Conservation (phyloP, 106 monocot species). For the Allium cepa region DNA sequence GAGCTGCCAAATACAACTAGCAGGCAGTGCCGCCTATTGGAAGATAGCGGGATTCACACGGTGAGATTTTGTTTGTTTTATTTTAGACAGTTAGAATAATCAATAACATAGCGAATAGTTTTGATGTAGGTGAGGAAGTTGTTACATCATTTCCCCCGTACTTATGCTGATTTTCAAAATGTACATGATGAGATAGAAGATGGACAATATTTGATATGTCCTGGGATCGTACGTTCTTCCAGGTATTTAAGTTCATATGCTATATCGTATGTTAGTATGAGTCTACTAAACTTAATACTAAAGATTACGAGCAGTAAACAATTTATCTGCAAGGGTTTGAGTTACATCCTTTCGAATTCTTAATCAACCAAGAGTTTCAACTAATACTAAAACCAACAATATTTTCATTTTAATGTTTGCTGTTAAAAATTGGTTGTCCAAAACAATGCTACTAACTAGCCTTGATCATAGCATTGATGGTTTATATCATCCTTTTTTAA, state of each 20-base stretch:
- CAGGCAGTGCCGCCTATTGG: slow-evolving; percentile 47
- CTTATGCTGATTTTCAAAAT: slow-evolving; percentile 82
- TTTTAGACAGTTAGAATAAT: not conserved
- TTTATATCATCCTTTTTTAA: not conserved
- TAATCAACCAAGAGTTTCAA: no score
- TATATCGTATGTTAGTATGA: not conserved
- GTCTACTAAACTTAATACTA: no score
- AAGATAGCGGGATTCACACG: slow-evolving; percentile 78
- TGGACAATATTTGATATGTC: slow-evolving; percentile 68
- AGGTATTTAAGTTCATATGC: slow-evolving; percentile 29
- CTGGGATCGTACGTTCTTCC: slow-evolving; percentile 72
- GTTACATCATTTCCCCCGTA: slow-evolving; percentile 92
- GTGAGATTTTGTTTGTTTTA: slow-evolving; percentile 19
- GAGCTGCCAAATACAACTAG: slow-evolving; percentile 39
- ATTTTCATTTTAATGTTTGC: no score
- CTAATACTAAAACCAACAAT: no score
- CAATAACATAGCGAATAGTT: not conserved
- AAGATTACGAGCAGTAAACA: no score
- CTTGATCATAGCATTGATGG: no score
- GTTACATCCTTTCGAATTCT: no score
- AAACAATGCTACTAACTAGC: no score
- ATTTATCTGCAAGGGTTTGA: no score
- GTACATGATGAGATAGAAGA: slow-evolving; percentile 47
- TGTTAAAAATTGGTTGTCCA: no score
- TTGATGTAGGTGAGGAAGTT: slow-evolving; percentile 69